Evolutionary conservation across 129 eudicot species (phyloP), one percentile per base, ranked within the genome.

Genomic region (Lactuca saligna): DNA sequence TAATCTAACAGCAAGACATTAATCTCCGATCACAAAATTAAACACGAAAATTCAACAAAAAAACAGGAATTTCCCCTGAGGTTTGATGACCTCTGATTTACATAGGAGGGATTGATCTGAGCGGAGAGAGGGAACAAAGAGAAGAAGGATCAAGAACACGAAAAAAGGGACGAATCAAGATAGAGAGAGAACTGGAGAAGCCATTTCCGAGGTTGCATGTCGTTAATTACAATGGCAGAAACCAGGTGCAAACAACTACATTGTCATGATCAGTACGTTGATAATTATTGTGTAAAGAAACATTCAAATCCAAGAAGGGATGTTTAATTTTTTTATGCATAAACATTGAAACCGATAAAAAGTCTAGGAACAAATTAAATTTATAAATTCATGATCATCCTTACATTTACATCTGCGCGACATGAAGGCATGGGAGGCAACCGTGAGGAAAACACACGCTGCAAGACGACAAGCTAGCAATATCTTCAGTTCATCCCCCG

Each of bases 91-190:
- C 51, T 61, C 41, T 61, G 33, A 38, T 70, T 70, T 58, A 17
- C 64, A 8, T 46, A 60, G 76, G 57, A 37, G n/a, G n/a, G 44
- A 41, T 17, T 44, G 51, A 5, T 54, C 57, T 3, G 39, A 13
- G 55, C 49, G 32, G 39, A 60, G 66, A 56, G 65, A 69, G 64
- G 56, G 65, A 69, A 61, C 33, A 61, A 61, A 46, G 15, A 46
- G 49, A 14, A 42, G 20, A 38, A 31, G 6, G 13, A 32, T 49
- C 17, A 17, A 11, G 7, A 17, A 44, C 32, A 8, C 7, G 37
- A 37, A 10, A 44, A 44, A 10, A 46, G 12, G 13, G 17, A 37
- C 1, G 29, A 25, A 37, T 31, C 32, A 37, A 61, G 41, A 57
- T 7, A 35, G 35, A 68, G 64, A 35, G 39, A 54, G 63, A 37